Evolutionary conservation across 768 basidiomycete species (phyloP).

Genomic region (Chlorophyllum brunneum): DNA sequence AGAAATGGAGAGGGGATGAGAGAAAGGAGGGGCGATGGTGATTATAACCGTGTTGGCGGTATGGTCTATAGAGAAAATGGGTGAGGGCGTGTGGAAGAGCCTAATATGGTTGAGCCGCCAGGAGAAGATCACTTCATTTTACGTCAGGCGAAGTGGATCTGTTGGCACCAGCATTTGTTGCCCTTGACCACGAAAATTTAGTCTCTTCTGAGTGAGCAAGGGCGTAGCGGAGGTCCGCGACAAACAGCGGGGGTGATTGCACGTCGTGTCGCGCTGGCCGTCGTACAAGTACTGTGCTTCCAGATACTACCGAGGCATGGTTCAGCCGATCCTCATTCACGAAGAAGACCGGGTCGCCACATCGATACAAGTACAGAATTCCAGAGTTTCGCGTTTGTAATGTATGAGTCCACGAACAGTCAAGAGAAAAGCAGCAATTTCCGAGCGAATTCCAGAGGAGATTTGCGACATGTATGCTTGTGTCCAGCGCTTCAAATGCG

Average conservation of each 20-base stretch:
- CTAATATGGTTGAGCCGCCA: not conserved
- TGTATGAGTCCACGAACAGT: not conserved
- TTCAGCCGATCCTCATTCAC: not conserved
- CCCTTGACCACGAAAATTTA: no score
- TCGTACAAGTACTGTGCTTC: no score
- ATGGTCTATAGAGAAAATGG: not conserved
- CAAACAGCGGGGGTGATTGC: no score
- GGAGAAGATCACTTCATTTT: not conserved
- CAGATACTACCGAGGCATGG: not conserved
- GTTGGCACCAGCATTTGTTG: conserved; percentile 3
- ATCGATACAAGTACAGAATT: not conserved
- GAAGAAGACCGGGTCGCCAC: not conserved
- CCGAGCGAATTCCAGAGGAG: not conserved
- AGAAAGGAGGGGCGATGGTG: not conserved
- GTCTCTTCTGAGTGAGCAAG: no score
- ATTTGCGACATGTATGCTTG: no score
- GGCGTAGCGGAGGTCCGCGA: no score
- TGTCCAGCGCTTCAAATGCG: not conserved
- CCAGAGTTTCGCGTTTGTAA: not conserved
- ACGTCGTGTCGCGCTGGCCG: no score
- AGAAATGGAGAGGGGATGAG: not conserved
- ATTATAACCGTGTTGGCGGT: not conserved
- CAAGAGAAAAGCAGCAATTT: not conserved
- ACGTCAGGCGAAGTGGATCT: conserved; percentile 1
- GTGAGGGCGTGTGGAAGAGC: not conserved